A percentile compares a stretch with the other conserved stretches of the same genome.
phyloP scores from a whole-genome alignment of 148 eudicot genomes.

The Selenicereus undatus region DNA sequence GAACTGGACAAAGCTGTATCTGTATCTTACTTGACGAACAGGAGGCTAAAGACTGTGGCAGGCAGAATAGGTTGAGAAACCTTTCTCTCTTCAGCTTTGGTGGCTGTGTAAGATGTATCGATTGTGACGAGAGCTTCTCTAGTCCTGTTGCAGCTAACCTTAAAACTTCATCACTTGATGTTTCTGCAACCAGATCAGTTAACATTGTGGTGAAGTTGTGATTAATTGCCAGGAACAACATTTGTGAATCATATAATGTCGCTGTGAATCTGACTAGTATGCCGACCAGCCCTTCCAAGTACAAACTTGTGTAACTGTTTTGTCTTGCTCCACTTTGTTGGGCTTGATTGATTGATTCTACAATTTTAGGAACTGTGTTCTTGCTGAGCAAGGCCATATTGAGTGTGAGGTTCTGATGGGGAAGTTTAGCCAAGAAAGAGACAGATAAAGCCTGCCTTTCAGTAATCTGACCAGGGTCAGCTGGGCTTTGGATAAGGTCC shows the following conservation, averaged over 20 bases:
- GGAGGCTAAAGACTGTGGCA: constrained; percentile 26
- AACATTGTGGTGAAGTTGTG: constrained; percentile 48
- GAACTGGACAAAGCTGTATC: constrained; percentile 44
- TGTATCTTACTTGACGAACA: constrained; percentile 32
- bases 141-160: constrained; percentile 60
- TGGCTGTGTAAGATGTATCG: constrained; percentile 53
- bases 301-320: constrained; percentile 47
- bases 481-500: constrained; percentile 44
- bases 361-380: constrained; percentile 42
- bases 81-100: constrained; percentile 39
- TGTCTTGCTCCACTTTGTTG: constrained; percentile 48
- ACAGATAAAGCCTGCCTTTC: constrained; percentile 62
- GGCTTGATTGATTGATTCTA: constrained; percentile 41
- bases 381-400: constrained; percentile 50
- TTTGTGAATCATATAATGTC: constrained; percentile 60
- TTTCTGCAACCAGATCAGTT: constrained; percentile 51
- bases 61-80: constrained; percentile 21
- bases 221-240: constrained; percentile 42
- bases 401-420: constrained; percentile 66
- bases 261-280: constrained; percentile 74
- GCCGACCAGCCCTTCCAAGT: constrained; percentile 78
- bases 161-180: constrained; percentile 61
- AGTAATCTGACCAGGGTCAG: constrained; percentile 41
- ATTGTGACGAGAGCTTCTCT: constrained; percentile 65
- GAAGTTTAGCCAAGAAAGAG: constrained; percentile 66